Conservation (phyloP, 306 rosid genomes). For the Astragalus glycyphyllos region DNA sequence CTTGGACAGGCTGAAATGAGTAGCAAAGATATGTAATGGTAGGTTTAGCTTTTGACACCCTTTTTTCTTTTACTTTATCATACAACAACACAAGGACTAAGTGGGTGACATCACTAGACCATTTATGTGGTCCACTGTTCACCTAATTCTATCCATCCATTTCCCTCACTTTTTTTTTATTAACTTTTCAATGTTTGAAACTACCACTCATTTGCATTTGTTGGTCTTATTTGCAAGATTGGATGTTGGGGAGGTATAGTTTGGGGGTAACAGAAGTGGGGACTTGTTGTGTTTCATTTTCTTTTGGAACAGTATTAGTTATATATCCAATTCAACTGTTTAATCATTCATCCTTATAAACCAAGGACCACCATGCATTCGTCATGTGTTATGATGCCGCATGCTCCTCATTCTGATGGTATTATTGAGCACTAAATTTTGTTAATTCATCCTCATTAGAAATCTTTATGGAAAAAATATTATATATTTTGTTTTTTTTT, state of each 20-base stretch:
- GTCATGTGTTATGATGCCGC: constrained; percentile 62
- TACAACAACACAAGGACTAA: constrained; percentile 14
- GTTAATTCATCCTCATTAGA: not conserved
- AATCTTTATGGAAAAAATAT: not conserved
- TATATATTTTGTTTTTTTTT: not conserved
- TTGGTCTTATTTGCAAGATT: constrained; percentile 30
- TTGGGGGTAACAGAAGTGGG: constrained; percentile 38
- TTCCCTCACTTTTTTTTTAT: constrained; percentile 13
- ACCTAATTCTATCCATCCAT: constrained; percentile 39
- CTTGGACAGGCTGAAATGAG: constrained; percentile 46
- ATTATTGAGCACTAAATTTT: constrained; percentile 27
- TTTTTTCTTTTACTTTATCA: constrained; percentile 25
- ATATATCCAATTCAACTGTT: constrained; percentile 30
- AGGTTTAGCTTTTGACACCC: constrained; percentile 44
- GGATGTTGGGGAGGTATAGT: constrained; percentile 37
- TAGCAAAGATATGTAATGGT: constrained; percentile 43
- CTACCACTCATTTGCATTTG: constrained; percentile 44
- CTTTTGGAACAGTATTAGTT: constrained; percentile 30
- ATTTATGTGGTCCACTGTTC: constrained; percentile 54
- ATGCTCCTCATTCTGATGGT: constrained; percentile 42
- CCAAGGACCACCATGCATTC: constrained; percentile 53
- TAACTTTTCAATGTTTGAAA: constrained; percentile 40
- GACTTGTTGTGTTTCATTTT: constrained; percentile 29
- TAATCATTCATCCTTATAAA: constrained; percentile 34
- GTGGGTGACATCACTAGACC: constrained; percentile 59